These are phyloP conservation scores for Amylostereum chailletii DNA, from an alignment of 1,284 basidiomycete species.

Conservation along the genomic window DNA sequence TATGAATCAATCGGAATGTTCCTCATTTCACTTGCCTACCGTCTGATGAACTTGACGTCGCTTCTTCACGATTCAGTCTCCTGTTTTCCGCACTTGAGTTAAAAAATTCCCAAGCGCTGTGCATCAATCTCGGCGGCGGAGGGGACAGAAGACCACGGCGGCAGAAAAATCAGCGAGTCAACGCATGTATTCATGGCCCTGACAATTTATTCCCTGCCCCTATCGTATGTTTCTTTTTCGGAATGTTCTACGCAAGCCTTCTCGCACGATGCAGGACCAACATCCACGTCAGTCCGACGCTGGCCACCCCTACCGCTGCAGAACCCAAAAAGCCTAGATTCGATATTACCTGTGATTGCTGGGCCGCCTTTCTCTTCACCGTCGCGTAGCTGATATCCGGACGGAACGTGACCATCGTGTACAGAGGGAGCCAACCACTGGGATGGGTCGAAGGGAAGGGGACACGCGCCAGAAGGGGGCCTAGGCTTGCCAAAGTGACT, in stretches of 20 bases:
- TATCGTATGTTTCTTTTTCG: background rate
- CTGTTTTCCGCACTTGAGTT: too few species aligned
- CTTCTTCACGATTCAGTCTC: too few species aligned
- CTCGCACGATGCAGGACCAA: slow-evolving; percentile 26
- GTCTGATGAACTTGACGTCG: background rate
- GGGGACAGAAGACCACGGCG: too few species aligned
- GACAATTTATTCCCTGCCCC: too few species aligned
- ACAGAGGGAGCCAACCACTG: slow-evolving; percentile 83
- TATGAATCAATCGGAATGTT: background rate
- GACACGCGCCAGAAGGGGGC: slow-evolving; percentile 20
- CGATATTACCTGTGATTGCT: slow-evolving; percentile 48
- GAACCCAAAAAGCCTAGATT: slow-evolving; percentile 36
- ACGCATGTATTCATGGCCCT: too few species aligned
- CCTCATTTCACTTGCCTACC: background rate
- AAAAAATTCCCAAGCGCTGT: too few species aligned
- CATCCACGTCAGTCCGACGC: slow-evolving; percentile 32
- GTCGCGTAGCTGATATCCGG: slow-evolving; percentile 87
- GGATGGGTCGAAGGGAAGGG: slow-evolving; percentile 50
- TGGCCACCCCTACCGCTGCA: slow-evolving; percentile 33
- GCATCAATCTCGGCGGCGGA: too few species aligned
- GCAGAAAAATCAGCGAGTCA: too few species aligned
- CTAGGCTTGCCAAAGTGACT: slow-evolving; percentile 19
- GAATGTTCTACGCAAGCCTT: slow-evolving; percentile 16
- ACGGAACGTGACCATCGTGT: slow-evolving; percentile 96
- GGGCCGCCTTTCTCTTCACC: slow-evolving; percentile 51